Evolutionary conservation across 208 protist species (phyloP).

Genomic region (Leishmania braziliensis): DNA sequence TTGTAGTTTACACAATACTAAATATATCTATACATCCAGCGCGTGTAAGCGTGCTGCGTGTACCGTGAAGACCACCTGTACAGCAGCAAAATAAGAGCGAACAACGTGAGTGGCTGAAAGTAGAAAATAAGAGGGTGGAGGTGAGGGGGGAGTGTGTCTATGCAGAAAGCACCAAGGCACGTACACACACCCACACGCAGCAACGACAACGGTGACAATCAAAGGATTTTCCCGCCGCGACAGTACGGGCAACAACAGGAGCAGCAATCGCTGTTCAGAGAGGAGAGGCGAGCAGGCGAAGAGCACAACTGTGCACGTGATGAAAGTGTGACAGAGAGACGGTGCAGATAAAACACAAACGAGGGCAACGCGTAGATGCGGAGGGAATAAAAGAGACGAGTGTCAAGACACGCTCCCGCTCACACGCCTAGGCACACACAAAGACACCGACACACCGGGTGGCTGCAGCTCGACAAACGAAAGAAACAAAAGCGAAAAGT

Average conservation of each 20-base stretch:
- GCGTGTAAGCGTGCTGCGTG: not conserved
- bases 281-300: not conserved
- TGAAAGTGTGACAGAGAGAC: not conserved
- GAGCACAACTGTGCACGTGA: not conserved
- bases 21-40: not conserved
- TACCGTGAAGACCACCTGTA: too few relatives aligned
- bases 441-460: not conserved
- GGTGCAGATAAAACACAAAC: not conserved
- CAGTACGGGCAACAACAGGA: not conserved
- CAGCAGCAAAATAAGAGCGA: not conserved
- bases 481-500: not conserved
- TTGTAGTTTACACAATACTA: not conserved
- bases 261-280: not conserved
- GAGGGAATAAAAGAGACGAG: not conserved
- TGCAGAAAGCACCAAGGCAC: not conserved
- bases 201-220: not conserved
- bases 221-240: not conserved
- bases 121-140: not conserved
- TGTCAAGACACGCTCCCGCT: not conserved
- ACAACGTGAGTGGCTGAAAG: not conserved
- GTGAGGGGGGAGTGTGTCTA: not conserved
- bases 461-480: not conserved
- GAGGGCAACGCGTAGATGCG: not conserved
- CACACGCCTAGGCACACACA: not conserved
- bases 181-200: conserved; percentile 4